These are phyloP conservation scores for Sherardia arvensis DNA, from an alignment of 257 asterid species.

Conservation along the genomic window DNA sequence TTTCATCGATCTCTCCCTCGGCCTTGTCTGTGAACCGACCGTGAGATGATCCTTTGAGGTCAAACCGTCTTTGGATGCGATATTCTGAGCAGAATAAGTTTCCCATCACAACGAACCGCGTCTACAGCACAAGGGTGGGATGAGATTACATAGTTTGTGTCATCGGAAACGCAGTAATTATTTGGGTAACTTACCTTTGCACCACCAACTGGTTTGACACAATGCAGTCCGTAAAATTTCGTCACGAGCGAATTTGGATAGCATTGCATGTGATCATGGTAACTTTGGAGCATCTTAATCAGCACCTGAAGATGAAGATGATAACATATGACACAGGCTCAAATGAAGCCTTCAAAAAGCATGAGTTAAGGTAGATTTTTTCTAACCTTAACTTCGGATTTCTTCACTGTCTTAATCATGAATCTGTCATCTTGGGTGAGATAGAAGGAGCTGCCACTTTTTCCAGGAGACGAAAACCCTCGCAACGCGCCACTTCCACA, in stretches of 20 bases:
- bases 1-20: constrained; percentile 78
- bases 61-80: constrained; percentile 80
- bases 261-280: constrained; percentile 58
- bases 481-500: constrained; percentile 90
- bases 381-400: constrained; percentile 97
- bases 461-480: constrained; percentile 97
- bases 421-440: constrained; percentile 93
- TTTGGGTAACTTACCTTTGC: constrained; percentile 50
- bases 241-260: constrained; percentile 85
- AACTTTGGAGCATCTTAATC: constrained; percentile 89
- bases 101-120: constrained; percentile 95
- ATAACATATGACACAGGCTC: constrained; percentile 14
- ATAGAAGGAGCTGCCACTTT: constrained; percentile 94
- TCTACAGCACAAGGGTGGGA: constrained; percentile 28
- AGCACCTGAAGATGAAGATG: constrained; percentile 67
- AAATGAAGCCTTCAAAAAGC: neutral
- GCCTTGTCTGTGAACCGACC: constrained; percentile 74
- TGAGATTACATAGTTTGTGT: constrained; percentile 12
- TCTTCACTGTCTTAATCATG: constrained; percentile 95
- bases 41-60: constrained; percentile 89
- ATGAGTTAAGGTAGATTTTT: no score
- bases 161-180: constrained; percentile 3
- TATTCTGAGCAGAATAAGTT: constrained; percentile 92
- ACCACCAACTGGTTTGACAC: constrained; percentile 96
- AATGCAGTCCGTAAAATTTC: constrained; percentile 89